Evolutionary conservation across 148 eudicot genomes (phyloP).

Genomic region (Dianthus caryophyllus): DNA sequence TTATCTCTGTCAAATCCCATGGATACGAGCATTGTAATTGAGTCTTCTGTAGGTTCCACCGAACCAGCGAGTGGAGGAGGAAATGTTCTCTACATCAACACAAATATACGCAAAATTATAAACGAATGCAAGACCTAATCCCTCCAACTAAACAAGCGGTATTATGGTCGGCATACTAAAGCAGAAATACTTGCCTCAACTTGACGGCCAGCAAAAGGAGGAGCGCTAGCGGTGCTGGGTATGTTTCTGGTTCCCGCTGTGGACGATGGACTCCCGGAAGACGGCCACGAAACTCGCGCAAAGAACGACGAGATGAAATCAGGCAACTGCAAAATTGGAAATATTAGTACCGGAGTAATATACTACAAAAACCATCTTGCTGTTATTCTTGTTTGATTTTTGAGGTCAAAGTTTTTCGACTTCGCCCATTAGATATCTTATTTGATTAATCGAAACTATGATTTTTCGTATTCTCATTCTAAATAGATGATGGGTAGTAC

Average conservation of each 20-base stretch:
- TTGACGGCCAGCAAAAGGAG: conserved; percentile 52
- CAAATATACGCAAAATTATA: background rate
- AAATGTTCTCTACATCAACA: conserved; percentile 45
- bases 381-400: no score
- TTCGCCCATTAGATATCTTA: no score
- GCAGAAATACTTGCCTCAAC: conserved; percentile 60
- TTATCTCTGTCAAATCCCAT: conserved; percentile 86
- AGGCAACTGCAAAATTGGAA: conserved; percentile 63
- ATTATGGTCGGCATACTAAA: background rate
- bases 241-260: conserved; percentile 56
- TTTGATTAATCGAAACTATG: no score
- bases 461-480: no score
- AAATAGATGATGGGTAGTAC: no score
- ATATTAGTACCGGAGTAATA: background rate
- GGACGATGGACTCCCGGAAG: conserved; percentile 48
- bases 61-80: conserved; percentile 37
- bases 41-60: conserved; percentile 73
- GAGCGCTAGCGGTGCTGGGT: conserved; percentile 38
- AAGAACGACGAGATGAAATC: conserved; percentile 66
- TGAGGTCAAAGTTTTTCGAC: no score
- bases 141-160: background rate
- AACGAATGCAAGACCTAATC: background rate
- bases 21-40: conserved; percentile 66
- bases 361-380: no score
- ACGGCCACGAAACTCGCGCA: conserved; percentile 70